These are phyloP conservation scores for Diplodia scrobiculata DNA, from an alignment of 2,329 filamentous ascomycete species.

Conservation along the genomic window DNA sequence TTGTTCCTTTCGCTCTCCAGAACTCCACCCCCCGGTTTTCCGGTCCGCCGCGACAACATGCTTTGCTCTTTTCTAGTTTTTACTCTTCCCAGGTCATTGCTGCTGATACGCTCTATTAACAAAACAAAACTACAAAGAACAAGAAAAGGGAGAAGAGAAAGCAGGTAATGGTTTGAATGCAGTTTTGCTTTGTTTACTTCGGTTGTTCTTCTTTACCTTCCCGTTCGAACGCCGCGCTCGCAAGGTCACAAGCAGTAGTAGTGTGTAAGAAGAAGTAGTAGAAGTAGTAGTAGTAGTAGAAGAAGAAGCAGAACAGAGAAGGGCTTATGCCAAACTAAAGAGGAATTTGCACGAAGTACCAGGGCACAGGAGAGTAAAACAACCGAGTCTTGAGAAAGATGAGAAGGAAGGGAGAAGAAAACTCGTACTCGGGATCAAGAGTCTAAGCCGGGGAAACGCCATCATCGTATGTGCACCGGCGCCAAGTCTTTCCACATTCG, in stretches of 20 bases:
- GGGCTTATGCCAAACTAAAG: conserved; percentile 25
- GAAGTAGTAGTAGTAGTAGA: too few relatives aligned
- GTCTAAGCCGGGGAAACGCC: neutral
- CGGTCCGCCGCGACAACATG: neutral
- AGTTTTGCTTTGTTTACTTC: conserved; percentile 26
- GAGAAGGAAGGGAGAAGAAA: neutral
- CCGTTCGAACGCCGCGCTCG: conserved; percentile 23
- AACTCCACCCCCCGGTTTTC: neutral
- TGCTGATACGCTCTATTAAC: conserved; percentile 4
- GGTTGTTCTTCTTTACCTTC: neutral
- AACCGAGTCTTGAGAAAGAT: neutral
- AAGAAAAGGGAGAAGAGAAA: conserved; percentile 22
- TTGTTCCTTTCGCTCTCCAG: too few relatives aligned
- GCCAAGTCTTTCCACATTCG: neutral
- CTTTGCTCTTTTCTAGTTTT: neutral
- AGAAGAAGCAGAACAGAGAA: conserved; percentile 3
- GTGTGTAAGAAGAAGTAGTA: too few relatives aligned
- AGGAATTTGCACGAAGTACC: neutral
- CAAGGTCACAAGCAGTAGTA: too few relatives aligned
- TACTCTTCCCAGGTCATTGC: neutral
- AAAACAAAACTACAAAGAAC: conserved; percentile 13
- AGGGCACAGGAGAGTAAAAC: neutral
- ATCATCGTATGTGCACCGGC: conserved; percentile 7
- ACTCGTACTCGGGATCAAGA: neutral
- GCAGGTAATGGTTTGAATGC: conserved; percentile 4